phyloP scores from a whole-genome alignment of 2,329 filamentous ascomycete genomes.

The Blastomyces silverae region DNA sequence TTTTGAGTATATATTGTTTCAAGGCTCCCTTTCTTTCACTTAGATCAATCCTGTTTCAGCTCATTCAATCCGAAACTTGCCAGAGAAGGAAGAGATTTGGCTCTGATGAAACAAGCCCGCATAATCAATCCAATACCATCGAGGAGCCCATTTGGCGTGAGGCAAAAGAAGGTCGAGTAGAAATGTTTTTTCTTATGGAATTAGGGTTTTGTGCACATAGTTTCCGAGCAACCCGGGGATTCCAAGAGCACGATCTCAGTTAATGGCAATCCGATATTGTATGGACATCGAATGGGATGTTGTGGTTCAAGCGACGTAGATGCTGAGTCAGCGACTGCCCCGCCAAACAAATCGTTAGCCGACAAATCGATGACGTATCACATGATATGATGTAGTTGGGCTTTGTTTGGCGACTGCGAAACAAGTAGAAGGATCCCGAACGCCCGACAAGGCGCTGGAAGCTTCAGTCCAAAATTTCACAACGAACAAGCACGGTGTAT shows the following conservation, averaged over 20 bases:
- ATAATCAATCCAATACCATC: not conserved
- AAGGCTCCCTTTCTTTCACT: not conserved
- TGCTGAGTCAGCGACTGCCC: not conserved
- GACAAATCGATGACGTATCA: not conserved
- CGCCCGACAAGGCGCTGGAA: not conserved
- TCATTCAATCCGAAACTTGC: not conserved
- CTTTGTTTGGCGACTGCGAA: not conserved
- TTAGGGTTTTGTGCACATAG: not conserved
- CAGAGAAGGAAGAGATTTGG: not conserved
- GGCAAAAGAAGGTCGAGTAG: not conserved
- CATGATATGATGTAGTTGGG: constrained; percentile 11
- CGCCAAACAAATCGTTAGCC: not conserved
- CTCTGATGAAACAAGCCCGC: not conserved
- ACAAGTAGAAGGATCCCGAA: constrained; percentile 10
- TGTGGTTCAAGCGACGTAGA: no score
- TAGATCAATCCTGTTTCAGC: not conserved
- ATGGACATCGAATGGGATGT: no score
- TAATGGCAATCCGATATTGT: not conserved
- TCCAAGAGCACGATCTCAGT: not conserved
- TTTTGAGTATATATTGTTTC: not conserved
- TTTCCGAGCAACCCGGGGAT: not conserved
- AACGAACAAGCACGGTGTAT: not conserved
- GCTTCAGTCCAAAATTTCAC: not conserved
- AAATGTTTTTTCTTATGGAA: not conserved
- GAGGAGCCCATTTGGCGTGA: not conserved